Evolutionary conservation across 2,329 filamentous ascomycete species (phyloP).

Genomic region (Bipolaris bicolor): DNA sequence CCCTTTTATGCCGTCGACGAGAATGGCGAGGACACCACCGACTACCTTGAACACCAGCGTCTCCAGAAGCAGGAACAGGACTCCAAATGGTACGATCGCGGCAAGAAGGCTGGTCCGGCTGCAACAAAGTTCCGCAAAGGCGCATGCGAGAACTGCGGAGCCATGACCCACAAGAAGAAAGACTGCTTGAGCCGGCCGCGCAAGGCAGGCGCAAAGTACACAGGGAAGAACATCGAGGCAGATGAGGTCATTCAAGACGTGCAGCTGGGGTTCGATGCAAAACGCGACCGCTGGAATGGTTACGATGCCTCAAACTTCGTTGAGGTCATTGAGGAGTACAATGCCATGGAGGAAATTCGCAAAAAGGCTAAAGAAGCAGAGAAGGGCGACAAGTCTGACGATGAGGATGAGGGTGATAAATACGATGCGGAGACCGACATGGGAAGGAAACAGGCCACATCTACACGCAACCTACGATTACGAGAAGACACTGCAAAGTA

Average conservation of each 20-base stretch:
- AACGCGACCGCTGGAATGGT: slow-evolving; percentile 97
- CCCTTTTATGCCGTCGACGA: slow-evolving; percentile 92
- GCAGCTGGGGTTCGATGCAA: slow-evolving; percentile 92
- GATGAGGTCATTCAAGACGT: slow-evolving; percentile 89
- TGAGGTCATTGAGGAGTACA: slow-evolving; percentile 86
- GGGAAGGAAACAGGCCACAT: slow-evolving; percentile 89
- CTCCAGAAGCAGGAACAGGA: slow-evolving; percentile 72
- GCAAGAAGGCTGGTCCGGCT: slow-evolving; percentile 80
- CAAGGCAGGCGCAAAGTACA: slow-evolving; percentile 89
- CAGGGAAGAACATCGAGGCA: slow-evolving; percentile 89
- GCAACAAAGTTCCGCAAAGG: slow-evolving; percentile 98
- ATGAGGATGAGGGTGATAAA: slow-evolving; percentile 61
- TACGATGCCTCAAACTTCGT: slow-evolving; percentile 89
- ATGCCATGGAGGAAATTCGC: slow-evolving; percentile 80
- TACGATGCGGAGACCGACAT: slow-evolving; percentile 98
- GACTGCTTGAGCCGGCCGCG: slow-evolving; percentile 90
- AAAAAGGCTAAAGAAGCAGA: slow-evolving; percentile 51
- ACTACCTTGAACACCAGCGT: slow-evolving; percentile 97
- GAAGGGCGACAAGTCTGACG: slow-evolving; percentile 52
- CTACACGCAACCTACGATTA: slow-evolving; percentile 87
- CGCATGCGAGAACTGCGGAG: slow-evolving; percentile 97
- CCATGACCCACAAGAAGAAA: slow-evolving; percentile 94
- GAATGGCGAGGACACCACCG: slow-evolving; percentile 66
- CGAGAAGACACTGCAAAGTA: slow-evolving; percentile 98
- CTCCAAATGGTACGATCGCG: slow-evolving; percentile 91